Evolutionary conservation across 176 grass and related monocot genomes (phyloP), one percentile per base, ranked within the genome.

Genomic region (Metroxylon sagu): DNA sequence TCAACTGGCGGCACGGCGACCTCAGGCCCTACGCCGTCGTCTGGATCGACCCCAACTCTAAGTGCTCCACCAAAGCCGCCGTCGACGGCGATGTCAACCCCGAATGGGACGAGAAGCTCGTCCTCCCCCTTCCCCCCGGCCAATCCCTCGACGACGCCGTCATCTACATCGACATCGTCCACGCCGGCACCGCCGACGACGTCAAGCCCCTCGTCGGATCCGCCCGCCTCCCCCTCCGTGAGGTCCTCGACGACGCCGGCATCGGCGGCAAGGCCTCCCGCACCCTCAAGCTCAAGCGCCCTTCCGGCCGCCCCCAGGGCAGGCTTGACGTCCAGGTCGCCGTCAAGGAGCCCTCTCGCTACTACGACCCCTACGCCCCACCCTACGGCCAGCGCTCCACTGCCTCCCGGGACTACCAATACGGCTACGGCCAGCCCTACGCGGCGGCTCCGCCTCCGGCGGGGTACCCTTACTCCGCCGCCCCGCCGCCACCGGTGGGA

Each of bases 191-290:
- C 18, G 25, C 18, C 29, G 82, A 81, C 1, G 90, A 70, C 23
- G 71, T 77, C 59, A 95, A 89, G 71, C 85, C 90, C 7, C 85
- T 95, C 18, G 70, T 95, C 4, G 90, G 85, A 0, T 89, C 85
- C 39, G 59, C 85, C 25, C 76, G 86, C 16, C 74, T 95, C 62
- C 79, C 59, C 16, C 76, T 95, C 43, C 73, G 71, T 35, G 79
- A 95, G 60, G 73, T 95, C 66, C 28, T 95, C 50, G 89, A 89
- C 50, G 85, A 86, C 49, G 85, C 51, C 6, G 82, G 82, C 0
- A 2, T 89, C 49, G 82, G 85, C 4, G 81, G 59, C 14, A 76
- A 74, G 66, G 69, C 26, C 0, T 53, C 60, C 10, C 76, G 63
- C 25, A 68, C 16, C 10, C 58, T 95, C 35, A 87, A 81, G 57